Evolutionary conservation across 495 filamentous ascomycete genomes (phyloP), one percentile per base, ranked within the genome.

Genomic region (Rostrohypoxylon terebratum): DNA sequence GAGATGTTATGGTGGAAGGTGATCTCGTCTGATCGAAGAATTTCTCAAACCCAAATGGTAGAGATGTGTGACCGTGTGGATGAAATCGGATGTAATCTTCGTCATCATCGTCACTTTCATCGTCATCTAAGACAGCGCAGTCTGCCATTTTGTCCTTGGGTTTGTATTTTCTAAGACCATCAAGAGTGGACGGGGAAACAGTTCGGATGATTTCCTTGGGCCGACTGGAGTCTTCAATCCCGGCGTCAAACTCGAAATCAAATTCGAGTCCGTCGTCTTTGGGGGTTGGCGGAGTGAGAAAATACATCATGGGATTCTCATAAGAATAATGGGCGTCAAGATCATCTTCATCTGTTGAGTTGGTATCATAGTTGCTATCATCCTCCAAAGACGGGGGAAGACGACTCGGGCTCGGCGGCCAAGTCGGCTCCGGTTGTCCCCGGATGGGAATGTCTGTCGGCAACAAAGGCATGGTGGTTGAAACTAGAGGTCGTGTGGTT

Each of bases 231-330:
- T 86, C 81, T 67, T 85, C 84, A 67, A 86, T 86, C 20, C 84
- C 84, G 16, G 84, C 84, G 61, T 86, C 84, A 58, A 85, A 85
- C 40, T 85, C 82, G 59, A 84, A 84, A 57, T 84, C 72, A 23
- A 83, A 79, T 54, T 80, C 78, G 4, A 78, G 72, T 10, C 77
- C 78, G n/a, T 77, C 75, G 25, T 80, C 73, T 14, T 71, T 66
- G 0, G 75, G 72, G 0, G 80, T 77, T 1, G 79, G 75, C 0
- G 84, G 83, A 10, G 84, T 85, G n/a, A 85, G 77, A 66, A 86
- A 86, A 68, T 83, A 86, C 68, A 80, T 80, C 73, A 85, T 77
- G 11, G 84, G 84, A 50, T 86, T 80, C 38, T 83, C 80, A 55
- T 81, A 78, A 57, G 81, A 81, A 47, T 59, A 70, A 34, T 78